These are phyloP conservation scores for Thecamonas trahens DNA, from an alignment of 78 protist species.

Conservation along the genomic window DNA sequence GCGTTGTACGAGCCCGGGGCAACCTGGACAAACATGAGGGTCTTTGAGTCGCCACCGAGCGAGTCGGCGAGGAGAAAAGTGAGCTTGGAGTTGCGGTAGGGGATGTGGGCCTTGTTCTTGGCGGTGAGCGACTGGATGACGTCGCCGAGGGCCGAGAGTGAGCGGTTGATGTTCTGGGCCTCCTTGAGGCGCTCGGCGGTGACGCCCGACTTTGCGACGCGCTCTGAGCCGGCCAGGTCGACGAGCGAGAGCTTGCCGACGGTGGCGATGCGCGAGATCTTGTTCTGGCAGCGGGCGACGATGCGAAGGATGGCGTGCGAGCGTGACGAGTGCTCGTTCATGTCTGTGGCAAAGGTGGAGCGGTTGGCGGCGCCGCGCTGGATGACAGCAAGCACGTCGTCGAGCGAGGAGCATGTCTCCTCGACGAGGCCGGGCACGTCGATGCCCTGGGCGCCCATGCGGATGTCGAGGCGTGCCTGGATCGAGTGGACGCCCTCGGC, in stretches of 20 bases:
- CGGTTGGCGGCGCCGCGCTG: neutral
- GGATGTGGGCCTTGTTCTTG: neutral
- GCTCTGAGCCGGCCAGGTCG: too few species aligned
- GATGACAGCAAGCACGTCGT: neutral
- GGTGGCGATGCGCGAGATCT: neutral
- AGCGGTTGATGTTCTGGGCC: neutral
- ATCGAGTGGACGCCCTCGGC: neutral
- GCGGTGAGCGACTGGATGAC: neutral
- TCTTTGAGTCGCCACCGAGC: neutral
- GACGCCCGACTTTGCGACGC: neutral
- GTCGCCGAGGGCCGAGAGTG: too few species aligned
- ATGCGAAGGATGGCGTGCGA: neutral
- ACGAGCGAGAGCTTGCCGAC: neutral
- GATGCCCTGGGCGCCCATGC: neutral
- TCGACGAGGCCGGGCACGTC: neutral
- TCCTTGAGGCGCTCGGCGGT: neutral
- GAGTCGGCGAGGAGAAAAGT: neutral
- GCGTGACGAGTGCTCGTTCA: neutral
- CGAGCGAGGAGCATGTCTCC: too few species aligned
- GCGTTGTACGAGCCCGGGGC: neutral
- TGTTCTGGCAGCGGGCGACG: neutral
- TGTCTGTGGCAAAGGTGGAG: slow-evolving; percentile 12
- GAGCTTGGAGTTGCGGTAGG: neutral
- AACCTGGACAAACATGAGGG: neutral
- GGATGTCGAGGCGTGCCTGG: neutral